Evolutionary conservation across 345 rosid genomes (phyloP).

Genomic region (Melastoma malabathricum): DNA sequence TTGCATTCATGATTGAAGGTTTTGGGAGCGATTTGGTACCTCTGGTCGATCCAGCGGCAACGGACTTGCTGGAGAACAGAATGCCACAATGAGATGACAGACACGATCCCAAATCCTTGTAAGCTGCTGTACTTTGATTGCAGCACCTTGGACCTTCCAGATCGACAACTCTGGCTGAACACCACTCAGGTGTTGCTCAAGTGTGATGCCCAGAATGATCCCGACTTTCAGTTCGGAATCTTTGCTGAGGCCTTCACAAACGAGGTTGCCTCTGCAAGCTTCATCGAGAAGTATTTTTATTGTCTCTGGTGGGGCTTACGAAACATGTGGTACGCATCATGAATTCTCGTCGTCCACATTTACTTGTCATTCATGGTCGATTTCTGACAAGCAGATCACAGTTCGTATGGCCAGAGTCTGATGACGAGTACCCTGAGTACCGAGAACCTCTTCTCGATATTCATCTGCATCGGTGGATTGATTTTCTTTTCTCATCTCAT

Average conservation of each 20-base stretch:
- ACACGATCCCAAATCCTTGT: conserved; percentile 38
- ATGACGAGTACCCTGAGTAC: conserved; percentile 36
- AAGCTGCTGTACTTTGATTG: conserved; percentile 47
- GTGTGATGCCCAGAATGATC: conserved; percentile 44
- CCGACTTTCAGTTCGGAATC: conserved; percentile 54
- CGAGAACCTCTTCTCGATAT: conserved; percentile 53
- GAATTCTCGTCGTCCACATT: background rate
- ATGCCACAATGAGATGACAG: conserved; percentile 40
- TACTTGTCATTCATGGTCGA: background rate
- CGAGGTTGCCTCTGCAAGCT: conserved; percentile 42
- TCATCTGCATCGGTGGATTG: conserved; percentile 55
- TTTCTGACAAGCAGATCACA: conserved; percentile 13
- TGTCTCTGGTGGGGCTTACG: conserved; percentile 94
- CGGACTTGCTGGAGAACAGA: conserved; percentile 50
- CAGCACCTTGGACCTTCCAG: conserved; percentile 21
- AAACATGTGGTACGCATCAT: conserved; percentile 36
- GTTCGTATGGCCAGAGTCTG: conserved; percentile 78
- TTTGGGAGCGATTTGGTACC: conserved; percentile 70
- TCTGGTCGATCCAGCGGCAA: conserved; percentile 59
- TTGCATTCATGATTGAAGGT: conserved; percentile 24
- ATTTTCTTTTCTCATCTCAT: conserved; percentile 77
- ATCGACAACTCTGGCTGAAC: conserved; percentile 51
- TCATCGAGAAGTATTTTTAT: conserved; percentile 55
- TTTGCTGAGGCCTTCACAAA: conserved; percentile 56
- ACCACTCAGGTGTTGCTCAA: conserved; percentile 20